Base-by-base conservation (phyloP, 768 basidiomycete species). In the Pleurotus sapidus region DNA sequence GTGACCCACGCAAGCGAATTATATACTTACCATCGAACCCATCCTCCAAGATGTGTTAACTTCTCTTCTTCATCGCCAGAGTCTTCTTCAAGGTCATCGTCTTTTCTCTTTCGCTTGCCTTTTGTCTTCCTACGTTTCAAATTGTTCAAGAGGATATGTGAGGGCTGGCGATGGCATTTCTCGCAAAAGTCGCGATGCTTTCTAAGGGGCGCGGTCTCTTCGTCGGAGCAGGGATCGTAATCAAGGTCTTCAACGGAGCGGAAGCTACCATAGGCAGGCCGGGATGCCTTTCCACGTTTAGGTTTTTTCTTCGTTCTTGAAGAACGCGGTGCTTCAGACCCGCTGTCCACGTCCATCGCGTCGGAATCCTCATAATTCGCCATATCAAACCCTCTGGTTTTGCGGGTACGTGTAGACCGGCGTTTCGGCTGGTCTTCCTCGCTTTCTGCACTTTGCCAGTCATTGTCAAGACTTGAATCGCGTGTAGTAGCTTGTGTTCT, bases 11-110 rank as follows among this genome's bases (percentile, higher is more conserved):
- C 15, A 30, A 18, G 24, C 15, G 18, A 17, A 49, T 15, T 55
- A 12, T 20, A 30, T 45, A 72, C 80, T 56, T 67, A 91, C 91
- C 92, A 95, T 72, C 84, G 80, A 60, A 93, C 84, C 92, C 92
- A 95, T 24, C 92, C 92, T 11, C 92, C 92, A 46, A 88, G 71
- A 5, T 68, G 66, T 11, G 60, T 70, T 8, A 84, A 70, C 48
- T 71, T 74, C 38, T 83, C 81, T 38, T 77, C 72, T 43, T 87
- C 85, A 27, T 83, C 78, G 17, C 81, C 83, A 7, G 74, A 74
- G 45, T 77, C 76, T 49, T 84, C 87, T 42, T 79, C 77, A 34
- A 81, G 77, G 56, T 79, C 81, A n/a, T 78, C 76, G 5, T 72
- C 61, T 18, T 64, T 65, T 60, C 71, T 77, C 66, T 71, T 80